Evolutionary conservation across 2,329 filamentous ascomycete genomes (phyloP), one percentile per base, ranked within the genome.

Genomic region (Trichoderma oligosporum): DNA sequence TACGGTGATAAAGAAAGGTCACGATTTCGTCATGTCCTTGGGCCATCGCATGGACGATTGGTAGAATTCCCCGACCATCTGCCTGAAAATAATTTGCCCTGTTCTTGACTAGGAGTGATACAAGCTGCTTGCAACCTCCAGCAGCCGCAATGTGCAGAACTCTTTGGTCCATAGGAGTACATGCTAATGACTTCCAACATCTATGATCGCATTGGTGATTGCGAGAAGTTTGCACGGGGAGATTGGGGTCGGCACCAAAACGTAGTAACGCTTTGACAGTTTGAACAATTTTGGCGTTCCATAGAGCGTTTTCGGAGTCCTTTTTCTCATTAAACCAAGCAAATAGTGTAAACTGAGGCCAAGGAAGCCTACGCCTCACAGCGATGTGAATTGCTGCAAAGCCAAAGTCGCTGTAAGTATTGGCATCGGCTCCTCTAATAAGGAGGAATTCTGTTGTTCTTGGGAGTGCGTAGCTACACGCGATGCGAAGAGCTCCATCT

Each of bases 111-210:
- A 60, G 20, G 11, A 31, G 5, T 14, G 44, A 36, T 11, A 60
- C 35, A 35, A 51, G 48, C 4, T 41, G 16, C 12, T 16, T 5
- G n/a, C 49, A 45, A 3, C 56, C 56, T 12, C 42, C 42, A 7
- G 56, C 55, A 4, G 56, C 56, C 9, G 49, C 47, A 35, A 58
- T 25, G 29, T 60, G 58, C 2, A 60, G 56, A 35, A 39, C 27
- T 7, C 44, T 36, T 16, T 55, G 56, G 2, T 35, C 44, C 16
- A 18, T 31, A 25, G 57, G 56, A 12, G 31, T 33, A 39, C 58
- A 60, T 12, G 47, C 45, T n/a, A 58, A 4, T 7, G 48, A 60
- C n/a, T 31, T 39, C 56, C 56, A 60, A 12, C 58, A 60, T 11
- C 20, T 25, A 20, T 29, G 42, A 14, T 24, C 16, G 31, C 58